Evolutionary conservation across 192 early-diverging fungal species (phyloP).

Genomic region (Spizellomyces punctatus): DNA sequence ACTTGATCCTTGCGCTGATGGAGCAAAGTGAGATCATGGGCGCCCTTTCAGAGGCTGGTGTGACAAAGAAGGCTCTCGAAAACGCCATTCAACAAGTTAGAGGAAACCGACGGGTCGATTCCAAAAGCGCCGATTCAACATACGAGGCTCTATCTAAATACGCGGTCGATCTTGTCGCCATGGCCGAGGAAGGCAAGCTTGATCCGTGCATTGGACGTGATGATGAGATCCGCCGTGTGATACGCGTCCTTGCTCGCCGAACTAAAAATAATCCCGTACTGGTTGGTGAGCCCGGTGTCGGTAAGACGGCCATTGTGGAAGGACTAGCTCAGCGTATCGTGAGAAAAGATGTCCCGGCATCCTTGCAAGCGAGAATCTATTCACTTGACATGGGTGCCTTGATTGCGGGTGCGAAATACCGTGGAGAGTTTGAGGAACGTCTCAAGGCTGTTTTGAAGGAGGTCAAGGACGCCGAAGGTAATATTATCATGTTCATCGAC

Average conservation of each 20-base stretch:
- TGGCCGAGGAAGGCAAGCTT: conserved; percentile 86
- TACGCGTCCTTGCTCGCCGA: conserved; percentile 86
- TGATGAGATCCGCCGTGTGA: conserved; percentile 93
- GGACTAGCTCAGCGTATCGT: conserved; percentile 95
- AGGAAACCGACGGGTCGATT: conserved; percentile 83
- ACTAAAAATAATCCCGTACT: conserved; percentile 92
- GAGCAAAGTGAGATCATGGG: conserved; percentile 67
- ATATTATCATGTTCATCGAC: conserved; percentile 96
- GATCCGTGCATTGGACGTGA: conserved; percentile 97
- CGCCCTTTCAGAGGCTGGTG: conserved; percentile 68
- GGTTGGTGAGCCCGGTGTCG: conserved; percentile 80
- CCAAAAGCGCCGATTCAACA: conserved; percentile 79
- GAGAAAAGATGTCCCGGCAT: conserved; percentile 86
- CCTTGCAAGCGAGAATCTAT: conserved; percentile 78
- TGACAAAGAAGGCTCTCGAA: conserved; percentile 72
- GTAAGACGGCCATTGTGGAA: conserved; percentile 85
- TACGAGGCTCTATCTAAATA: conserved; percentile 96
- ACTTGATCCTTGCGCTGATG: conserved; percentile 80
- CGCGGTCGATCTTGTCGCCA: conserved; percentile 81
- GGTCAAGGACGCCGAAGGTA: conserved; percentile 84
- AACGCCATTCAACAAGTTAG: conserved; percentile 74
- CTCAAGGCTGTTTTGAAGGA: conserved; percentile 96
- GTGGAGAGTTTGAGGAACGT: conserved; percentile 98
- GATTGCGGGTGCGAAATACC: conserved; percentile 92
- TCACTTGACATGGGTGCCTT: conserved; percentile 95